These are phyloP conservation scores for Byssochlamys sp. DNA, from an alignment of 2,329 filamentous ascomycete species.

Conservation along the genomic window DNA sequence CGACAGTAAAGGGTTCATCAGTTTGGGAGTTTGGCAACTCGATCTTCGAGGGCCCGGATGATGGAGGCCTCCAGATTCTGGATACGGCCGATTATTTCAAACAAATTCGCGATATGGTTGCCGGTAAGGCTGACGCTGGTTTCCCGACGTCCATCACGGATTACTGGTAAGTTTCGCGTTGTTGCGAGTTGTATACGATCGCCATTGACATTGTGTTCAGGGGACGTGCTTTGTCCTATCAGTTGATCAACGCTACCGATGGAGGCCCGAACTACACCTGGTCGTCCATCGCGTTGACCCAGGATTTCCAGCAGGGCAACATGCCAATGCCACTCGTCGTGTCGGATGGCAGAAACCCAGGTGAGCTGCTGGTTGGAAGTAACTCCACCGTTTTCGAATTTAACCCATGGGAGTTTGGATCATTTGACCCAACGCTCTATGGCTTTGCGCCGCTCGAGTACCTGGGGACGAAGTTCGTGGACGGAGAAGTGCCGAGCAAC, in stretches of 20 bases:
- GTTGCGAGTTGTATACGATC: neutral
- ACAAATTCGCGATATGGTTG: slow-evolving; percentile 49
- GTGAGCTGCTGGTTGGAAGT: slow-evolving; percentile 51
- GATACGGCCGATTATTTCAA: slow-evolving; percentile 54
- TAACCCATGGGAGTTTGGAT: slow-evolving; percentile 70
- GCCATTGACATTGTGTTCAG: slow-evolving; percentile 8
- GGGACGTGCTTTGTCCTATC: slow-evolving; percentile 74
- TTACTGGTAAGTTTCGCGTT: slow-evolving; percentile 51
- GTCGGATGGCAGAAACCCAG: slow-evolving; percentile 56
- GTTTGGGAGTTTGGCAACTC: slow-evolving; percentile 57
- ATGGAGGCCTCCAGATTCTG: slow-evolving; percentile 32
- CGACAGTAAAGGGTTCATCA: slow-evolving; percentile 24
- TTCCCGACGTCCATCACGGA: slow-evolving; percentile 70
- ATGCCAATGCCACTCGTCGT: slow-evolving; percentile 67
- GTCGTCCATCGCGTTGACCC: slow-evolving; percentile 61
- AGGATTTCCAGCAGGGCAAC: slow-evolving; percentile 53
- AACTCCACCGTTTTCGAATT: slow-evolving; percentile 71
- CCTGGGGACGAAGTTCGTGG: slow-evolving; percentile 62
- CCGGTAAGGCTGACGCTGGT: slow-evolving; percentile 53
- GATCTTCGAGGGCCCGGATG: slow-evolving; percentile 50
- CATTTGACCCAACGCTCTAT: slow-evolving; percentile 62
- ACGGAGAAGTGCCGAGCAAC: slow-evolving; percentile 47
- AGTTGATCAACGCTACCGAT: slow-evolving; percentile 65
- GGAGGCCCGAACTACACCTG: slow-evolving; percentile 72
- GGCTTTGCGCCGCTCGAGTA: slow-evolving; percentile 64